Percentiles rank a stretch among this genome's conserved stretches.
Evolutionary conservation across 495 filamentous ascomycete species (phyloP).

Genomic region (Tuber borchii): DNA sequence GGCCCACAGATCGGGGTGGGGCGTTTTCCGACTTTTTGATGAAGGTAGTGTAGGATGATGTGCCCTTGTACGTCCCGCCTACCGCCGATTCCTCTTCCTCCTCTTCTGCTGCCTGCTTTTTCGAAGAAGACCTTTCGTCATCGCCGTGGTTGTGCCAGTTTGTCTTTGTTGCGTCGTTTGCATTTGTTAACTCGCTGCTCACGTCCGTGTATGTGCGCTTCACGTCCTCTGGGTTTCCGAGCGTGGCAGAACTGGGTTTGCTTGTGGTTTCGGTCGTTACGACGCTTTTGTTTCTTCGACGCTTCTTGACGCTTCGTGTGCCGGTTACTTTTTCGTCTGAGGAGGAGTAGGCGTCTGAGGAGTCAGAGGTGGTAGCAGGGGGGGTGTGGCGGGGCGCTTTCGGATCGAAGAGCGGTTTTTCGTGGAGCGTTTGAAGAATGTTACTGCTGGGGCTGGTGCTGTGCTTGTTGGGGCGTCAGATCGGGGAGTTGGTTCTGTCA

Average conservation of each 20-base stretch:
- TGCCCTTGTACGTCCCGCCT: conserved; percentile 71
- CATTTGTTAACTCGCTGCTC: conserved; percentile 53
- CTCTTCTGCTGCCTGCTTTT: conserved; percentile 46
- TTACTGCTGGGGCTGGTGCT: conserved; percentile 46
- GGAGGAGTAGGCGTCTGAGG: conserved; percentile 61
- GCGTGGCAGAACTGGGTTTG: conserved; percentile 45
- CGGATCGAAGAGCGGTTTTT: conserved; percentile 72
- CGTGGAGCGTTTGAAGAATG: conserved; percentile 74
- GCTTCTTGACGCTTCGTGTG: conserved; percentile 74
- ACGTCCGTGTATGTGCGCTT: conserved; percentile 56
- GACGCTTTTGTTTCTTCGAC: conserved; percentile 57
- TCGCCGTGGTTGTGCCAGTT: conserved; percentile 75
- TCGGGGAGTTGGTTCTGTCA: conserved; percentile 1
- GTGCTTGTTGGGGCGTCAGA: conserved; percentile 7
- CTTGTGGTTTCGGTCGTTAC: conserved; percentile 51
- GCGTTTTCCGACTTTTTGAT: conserved; percentile 80
- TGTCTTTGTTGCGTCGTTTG: conserved; percentile 86
- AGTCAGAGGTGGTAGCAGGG: conserved; percentile 53
- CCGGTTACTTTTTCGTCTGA: conserved; percentile 56
- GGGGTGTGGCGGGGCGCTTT: conserved; percentile 77
- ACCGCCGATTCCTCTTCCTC: conserved; percentile 28
- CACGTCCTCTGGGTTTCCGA: conserved; percentile 44
- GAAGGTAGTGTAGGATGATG: conserved; percentile 63
- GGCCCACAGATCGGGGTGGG: conserved; percentile 64
- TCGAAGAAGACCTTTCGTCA: conserved; percentile 42